A percentile compares a stretch with the other conserved stretches of the same genome.
Evolutionary conservation across 2,329 filamentous ascomycete genomes (phyloP).

Genomic region (Diplodia intermedia): DNA sequence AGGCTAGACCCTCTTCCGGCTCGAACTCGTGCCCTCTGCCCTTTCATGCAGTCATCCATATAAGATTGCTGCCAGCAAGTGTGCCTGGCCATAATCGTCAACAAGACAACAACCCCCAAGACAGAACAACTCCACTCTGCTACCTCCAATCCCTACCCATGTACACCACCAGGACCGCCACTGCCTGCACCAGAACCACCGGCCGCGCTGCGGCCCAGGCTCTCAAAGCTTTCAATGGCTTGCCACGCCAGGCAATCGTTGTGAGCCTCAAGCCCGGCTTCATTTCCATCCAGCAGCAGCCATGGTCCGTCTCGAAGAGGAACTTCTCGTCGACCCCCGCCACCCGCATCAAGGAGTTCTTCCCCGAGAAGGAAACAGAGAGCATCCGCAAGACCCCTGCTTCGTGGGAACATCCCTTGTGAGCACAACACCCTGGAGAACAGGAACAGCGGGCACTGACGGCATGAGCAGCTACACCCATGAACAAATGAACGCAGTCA

Average conservation of each 20-base stretch:
- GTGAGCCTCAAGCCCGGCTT: conserved; percentile 37
- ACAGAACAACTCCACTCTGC: conserved; percentile 2
- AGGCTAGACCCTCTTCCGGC: conserved; percentile 10
- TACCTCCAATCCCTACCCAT: conserved; percentile 3
- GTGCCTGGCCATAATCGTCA: neutral
- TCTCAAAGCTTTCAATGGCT: conserved; percentile 41
- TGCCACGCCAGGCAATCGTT: conserved; percentile 30
- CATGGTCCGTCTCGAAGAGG: conserved; percentile 40
- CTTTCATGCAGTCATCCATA: conserved; percentile 23
- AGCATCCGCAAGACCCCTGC: conserved; percentile 54
- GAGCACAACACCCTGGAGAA: conserved; percentile 29
- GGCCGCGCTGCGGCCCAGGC: conserved; percentile 21
- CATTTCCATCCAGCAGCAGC: conserved; percentile 38
- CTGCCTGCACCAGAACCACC: conserved; percentile 6
- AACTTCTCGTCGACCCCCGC: conserved; percentile 51
- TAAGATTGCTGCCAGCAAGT: conserved; percentile 17
- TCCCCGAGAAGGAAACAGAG: conserved; percentile 54
- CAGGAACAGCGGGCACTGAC: conserved; percentile 1
- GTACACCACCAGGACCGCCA: conserved; percentile 30
- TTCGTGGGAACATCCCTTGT: conserved; percentile 59
- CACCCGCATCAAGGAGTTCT: conserved; percentile 53
- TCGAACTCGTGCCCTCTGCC: conserved; percentile 21
- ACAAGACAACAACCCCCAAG: no score
- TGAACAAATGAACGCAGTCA: conserved; percentile 76
- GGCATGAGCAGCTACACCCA: conserved; percentile 67